These are phyloP conservation scores for Epichloe scottii DNA, from an alignment of 2,329 filamentous ascomycete species.

Conservation along the genomic window DNA sequence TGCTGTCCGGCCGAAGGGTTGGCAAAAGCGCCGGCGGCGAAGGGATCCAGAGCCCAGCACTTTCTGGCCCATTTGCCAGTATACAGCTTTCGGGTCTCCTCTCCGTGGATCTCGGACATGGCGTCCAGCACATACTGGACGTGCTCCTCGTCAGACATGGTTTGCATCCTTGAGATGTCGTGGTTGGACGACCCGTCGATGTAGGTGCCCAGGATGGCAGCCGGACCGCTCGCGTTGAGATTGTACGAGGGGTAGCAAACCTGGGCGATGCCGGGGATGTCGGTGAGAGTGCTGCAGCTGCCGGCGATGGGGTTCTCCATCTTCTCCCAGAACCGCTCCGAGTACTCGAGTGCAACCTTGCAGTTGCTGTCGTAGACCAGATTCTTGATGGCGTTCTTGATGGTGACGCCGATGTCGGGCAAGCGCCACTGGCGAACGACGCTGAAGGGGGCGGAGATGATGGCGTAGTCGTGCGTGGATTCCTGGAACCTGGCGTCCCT, in stretches of 20 bases:
- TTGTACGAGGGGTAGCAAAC: constrained; percentile 58
- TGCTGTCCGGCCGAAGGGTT: constrained; percentile 51
- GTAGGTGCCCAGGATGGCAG: constrained; percentile 50
- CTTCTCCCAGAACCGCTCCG: constrained; percentile 48
- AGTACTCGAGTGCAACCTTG: constrained; percentile 55
- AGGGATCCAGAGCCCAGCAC: constrained; percentile 53
- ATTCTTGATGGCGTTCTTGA: constrained; percentile 34
- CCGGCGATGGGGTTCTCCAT: constrained; percentile 45
- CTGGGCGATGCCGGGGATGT: constrained; percentile 48
- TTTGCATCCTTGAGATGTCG: constrained; percentile 27
- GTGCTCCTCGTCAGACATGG: constrained; percentile 41
- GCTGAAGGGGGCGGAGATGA: constrained; percentile 53
- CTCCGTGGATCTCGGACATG: constrained; percentile 56
- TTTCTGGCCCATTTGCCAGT: constrained; percentile 52
- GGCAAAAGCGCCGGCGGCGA: constrained; percentile 51
- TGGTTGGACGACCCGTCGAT: constrained; percentile 28
- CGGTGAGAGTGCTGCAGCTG: constrained; percentile 42
- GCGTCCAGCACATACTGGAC: constrained; percentile 50
- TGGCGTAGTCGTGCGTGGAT: constrained; percentile 50
- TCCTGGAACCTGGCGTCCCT: constrained; percentile 27
- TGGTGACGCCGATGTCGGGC: constrained; percentile 29
- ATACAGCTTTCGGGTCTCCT: constrained; percentile 45
- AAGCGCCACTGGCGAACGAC: constrained; percentile 51
- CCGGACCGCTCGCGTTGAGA: constrained; percentile 50
- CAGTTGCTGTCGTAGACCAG: constrained; percentile 33